Evolutionary conservation across 2,329 filamentous ascomycete species (phyloP).

Genomic region (Beauveria brongniartii): DNA sequence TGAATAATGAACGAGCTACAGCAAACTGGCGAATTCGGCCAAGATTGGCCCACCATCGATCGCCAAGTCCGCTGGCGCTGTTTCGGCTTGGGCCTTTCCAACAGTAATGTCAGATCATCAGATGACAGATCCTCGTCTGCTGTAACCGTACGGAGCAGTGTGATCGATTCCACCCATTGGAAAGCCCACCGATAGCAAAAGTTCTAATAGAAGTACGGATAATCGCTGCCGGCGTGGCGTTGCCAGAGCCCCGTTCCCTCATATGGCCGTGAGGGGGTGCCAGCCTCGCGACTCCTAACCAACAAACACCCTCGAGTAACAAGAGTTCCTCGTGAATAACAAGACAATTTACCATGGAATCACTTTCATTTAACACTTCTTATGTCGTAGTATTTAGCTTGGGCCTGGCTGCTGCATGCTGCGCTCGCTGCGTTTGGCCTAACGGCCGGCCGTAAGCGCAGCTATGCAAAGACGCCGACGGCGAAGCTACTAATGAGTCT

Average conservation of each 20-base stretch:
- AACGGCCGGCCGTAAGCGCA: not conserved
- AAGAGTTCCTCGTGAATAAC: too few relatives aligned
- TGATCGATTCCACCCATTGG: too few relatives aligned
- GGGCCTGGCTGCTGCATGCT: not conserved
- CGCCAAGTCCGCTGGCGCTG: not conserved
- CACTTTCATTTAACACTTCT: too few relatives aligned
- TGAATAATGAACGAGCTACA: too few relatives aligned
- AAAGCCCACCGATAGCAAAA: too few relatives aligned
- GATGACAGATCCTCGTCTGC: too few relatives aligned
- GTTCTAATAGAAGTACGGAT: too few relatives aligned
- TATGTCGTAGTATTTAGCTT: not conserved
- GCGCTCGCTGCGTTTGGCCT: not conserved
- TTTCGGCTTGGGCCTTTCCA: not conserved
- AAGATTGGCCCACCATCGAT: slow-evolving; percentile 2
- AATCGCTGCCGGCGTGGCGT: too few relatives aligned
- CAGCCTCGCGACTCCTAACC: not conserved
- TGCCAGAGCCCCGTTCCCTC: too few relatives aligned
- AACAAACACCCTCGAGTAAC: not conserved
- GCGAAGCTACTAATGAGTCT: slow-evolving; percentile 1
- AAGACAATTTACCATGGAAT: not conserved
- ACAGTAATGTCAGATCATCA: not conserved
- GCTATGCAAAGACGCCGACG: not conserved
- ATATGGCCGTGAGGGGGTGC: not conserved
- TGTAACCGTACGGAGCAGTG: too few relatives aligned
- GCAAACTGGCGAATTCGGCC: too few relatives aligned